Conservation (phyloP, 1,284 basidiomycete species). For the Bjerkandera adusta region DNA sequence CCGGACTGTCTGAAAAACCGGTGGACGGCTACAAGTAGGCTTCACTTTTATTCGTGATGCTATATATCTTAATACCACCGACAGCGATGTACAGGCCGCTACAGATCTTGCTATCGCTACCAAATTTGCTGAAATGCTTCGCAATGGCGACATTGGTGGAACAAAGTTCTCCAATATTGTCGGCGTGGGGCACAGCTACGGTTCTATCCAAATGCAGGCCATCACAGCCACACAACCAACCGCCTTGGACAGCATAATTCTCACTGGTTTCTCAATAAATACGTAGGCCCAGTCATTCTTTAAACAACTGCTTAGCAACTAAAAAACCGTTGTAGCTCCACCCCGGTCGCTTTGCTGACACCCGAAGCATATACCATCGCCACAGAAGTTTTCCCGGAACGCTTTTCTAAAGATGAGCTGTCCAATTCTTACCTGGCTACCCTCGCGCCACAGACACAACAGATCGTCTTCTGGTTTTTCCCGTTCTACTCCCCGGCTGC, state of each 20-base stretch:
- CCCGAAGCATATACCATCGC: conserved; percentile 15
- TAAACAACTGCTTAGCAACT: not conserved
- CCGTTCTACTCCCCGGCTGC: conserved; percentile 16
- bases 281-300: not conserved
- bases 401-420: conserved; percentile 11
- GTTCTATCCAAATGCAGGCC: conserved; percentile 16
- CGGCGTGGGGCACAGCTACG: conserved; percentile 20
- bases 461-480: conserved; percentile 19
- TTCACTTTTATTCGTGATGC: not conserved
- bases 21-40: conserved; percentile 18
- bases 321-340: not conserved
- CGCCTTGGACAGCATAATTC: conserved; percentile 12
- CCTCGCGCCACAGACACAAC: conserved; percentile 12
- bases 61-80: not conserved
- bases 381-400: conserved; percentile 15
- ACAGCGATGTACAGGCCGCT: conserved; percentile 16
- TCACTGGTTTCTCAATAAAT: conserved; percentile 16
- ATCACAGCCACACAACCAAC: conserved; percentile 10
- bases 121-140: conserved; percentile 17
- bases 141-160: conserved; percentile 12
- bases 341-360: conserved; percentile 8
- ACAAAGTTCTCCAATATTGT: conserved; percentile 17
- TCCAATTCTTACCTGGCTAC: conserved; percentile 17
- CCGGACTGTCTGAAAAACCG: conserved; percentile 19
- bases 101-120: conserved; percentile 19